These are phyloP conservation scores for Setaria viridis DNA, from an alignment of 202 grass and related monocot species.

Conservation along the genomic window DNA sequence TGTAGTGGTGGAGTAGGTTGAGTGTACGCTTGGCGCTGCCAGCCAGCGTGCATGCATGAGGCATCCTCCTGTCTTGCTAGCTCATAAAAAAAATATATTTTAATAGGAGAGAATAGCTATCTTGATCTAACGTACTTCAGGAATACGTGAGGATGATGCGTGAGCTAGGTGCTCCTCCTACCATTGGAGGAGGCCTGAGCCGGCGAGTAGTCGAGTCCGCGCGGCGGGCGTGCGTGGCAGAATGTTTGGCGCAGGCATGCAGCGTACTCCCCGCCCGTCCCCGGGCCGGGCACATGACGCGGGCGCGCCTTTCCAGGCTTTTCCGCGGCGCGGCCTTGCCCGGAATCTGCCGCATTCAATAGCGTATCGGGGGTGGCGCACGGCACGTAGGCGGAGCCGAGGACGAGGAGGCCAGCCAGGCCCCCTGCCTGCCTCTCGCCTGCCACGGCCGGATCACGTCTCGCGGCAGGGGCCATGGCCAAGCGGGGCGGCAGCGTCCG, in stretches of 20 bases:
- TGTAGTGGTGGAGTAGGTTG: background rate
- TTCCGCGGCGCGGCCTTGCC: background rate
- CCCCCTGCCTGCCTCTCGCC: background rate
- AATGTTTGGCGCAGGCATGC: no score
- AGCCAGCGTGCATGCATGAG: background rate
- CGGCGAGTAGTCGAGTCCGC: no score
- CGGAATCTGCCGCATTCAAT: conserved; percentile 48
- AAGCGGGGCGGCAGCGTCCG: background rate
- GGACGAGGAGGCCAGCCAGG: background rate
- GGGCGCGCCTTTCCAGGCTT: conserved; percentile 24
- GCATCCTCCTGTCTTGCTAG: no score
- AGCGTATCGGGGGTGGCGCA: conserved; percentile 42
- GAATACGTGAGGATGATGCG: no score
- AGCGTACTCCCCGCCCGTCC: no score
- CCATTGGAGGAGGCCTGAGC: no score
- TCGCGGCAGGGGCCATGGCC: background rate
- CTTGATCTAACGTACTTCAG: no score
- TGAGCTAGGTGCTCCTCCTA: no score
- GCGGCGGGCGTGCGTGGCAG: background rate
- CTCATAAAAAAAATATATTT: no score
- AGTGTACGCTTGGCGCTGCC: background rate
- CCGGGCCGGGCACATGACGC: no score
- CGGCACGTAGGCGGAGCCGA: background rate
- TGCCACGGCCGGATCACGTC: background rate
- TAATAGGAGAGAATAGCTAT: no score